Evolutionary conservation across 176 grass and related monocot species (phyloP).

Genomic region (Triticum aestivum): DNA sequence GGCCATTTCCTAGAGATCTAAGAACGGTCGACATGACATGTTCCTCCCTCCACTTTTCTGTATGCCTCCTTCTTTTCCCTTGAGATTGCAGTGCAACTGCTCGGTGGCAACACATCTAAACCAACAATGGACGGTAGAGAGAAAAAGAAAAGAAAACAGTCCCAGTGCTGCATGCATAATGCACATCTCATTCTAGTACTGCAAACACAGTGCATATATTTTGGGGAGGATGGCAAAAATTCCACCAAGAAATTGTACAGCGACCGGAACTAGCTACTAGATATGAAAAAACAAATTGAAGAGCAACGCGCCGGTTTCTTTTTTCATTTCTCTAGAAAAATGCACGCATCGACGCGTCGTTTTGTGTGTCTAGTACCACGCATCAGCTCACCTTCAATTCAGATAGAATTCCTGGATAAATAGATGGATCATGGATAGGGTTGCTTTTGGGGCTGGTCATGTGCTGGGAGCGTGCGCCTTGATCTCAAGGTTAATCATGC

Average conservation of each 20-base stretch:
- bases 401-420: neutral
- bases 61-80: neutral
- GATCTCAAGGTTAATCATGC: neutral
- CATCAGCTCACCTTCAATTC: neutral
- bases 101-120: conserved; percentile 1
- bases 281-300: no score
- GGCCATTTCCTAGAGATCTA: conserved; percentile 37
- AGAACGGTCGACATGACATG: conserved; percentile 44
- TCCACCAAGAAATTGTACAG: neutral
- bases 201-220: no score
- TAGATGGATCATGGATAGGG: neutral
- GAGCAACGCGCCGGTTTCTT: no score
- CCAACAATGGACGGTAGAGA: conserved; percentile 13
- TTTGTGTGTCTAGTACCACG: no score
- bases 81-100: neutral
- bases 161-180: no score
- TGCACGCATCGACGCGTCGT: no score
- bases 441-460: conserved; percentile 7
- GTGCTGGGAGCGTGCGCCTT: neutral
- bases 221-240: no score
- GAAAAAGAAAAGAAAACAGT: neutral
- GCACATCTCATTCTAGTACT: no score
- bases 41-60: neutral
- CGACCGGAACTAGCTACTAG: no score
- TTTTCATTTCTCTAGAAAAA: no score